phyloP scores from a whole-genome alignment of 441 rosid species.

The Francoa sonchifolia region DNA sequence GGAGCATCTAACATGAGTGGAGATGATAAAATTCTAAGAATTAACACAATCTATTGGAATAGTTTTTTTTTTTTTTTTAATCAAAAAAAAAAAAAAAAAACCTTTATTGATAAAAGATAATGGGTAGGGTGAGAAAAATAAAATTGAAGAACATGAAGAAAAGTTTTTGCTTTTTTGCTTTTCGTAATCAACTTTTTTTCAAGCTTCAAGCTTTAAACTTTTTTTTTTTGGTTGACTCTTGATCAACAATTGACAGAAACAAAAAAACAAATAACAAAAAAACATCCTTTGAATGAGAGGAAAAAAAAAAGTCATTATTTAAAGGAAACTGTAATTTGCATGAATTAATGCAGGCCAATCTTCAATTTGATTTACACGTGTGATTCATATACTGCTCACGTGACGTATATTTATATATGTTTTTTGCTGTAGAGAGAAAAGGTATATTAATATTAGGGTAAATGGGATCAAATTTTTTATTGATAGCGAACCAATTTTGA shows the following conservation, averaged over 20 bases:
- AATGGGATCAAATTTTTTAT: neutral
- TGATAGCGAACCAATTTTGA: neutral
- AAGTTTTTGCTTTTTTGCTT: constrained; percentile 34
- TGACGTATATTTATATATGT: no score
- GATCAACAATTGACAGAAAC: constrained; percentile 29
- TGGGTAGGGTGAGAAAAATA: constrained; percentile 17
- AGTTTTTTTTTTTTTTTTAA: constrained; percentile 43
- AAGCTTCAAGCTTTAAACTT: constrained; percentile 8
- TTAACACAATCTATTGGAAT: constrained; percentile 19
- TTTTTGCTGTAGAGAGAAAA: no score
- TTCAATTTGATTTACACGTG: constrained; percentile 30
- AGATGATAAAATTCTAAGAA: neutral
- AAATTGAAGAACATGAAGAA: constrained; percentile 12
- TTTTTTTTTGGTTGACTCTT: constrained; percentile 12
- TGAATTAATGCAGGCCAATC: constrained; percentile 29
- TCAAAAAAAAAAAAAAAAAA: no score
- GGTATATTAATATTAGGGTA: no score
- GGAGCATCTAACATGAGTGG: constrained; percentile 35
- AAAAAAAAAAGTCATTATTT: constrained; percentile 36
- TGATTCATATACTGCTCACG: constrained; percentile 24
- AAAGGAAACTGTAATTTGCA: constrained; percentile 45
- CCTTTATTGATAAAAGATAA: constrained; percentile 40
- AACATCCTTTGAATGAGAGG: constrained; percentile 21
- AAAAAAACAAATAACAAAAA: constrained; percentile 38
- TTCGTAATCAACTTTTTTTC: constrained; percentile 46